Percentiles rank a stretch among this genome's conserved stretches.
These are phyloP conservation scores for Hemileia vastatrix DNA, from an alignment of 1,284 basidiomycete species.

Conservation along the genomic window DNA sequence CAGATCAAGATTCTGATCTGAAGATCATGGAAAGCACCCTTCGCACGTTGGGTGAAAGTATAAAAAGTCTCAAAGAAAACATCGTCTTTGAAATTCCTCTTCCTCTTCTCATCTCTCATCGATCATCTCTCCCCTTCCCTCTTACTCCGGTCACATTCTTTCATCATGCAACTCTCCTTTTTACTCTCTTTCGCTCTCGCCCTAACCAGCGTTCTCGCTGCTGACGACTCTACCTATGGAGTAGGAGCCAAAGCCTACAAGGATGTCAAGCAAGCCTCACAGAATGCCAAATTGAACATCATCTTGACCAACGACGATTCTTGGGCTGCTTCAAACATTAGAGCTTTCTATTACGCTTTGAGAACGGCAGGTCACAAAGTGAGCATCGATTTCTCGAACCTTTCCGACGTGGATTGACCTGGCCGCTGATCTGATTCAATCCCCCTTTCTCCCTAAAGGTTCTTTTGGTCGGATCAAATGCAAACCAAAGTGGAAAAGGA, in stretches of 20 bases:
- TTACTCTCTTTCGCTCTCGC: conserved; percentile 24
- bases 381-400: too few relatives aligned
- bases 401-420: too few relatives aligned
- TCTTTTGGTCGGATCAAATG: conserved; percentile 30
- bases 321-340: conserved; percentile 29
- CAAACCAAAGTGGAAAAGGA: conserved; percentile 36
- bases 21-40: too few relatives aligned
- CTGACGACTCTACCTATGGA: conserved; percentile 27
- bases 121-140: conserved; percentile 2
- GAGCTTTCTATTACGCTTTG: conserved; percentile 36
- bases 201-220: too few relatives aligned
- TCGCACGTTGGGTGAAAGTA: too few relatives aligned
- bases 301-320: conserved; percentile 34
- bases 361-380: conserved; percentile 32
- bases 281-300: conserved; percentile 34
- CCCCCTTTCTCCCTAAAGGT: too few relatives aligned
- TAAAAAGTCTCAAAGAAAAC: too few relatives aligned
- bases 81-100: too few relatives aligned
- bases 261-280: conserved; percentile 26
- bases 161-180: conserved; percentile 21
- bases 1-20: too few relatives aligned
- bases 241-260: conserved; percentile 29
- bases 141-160: conserved; percentile 3
- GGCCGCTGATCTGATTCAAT: too few relatives aligned
- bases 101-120: too few relatives aligned